phyloP scores from a whole-genome alignment of 345 rosid genomes.

The Sisymbrium altissimum region DNA sequence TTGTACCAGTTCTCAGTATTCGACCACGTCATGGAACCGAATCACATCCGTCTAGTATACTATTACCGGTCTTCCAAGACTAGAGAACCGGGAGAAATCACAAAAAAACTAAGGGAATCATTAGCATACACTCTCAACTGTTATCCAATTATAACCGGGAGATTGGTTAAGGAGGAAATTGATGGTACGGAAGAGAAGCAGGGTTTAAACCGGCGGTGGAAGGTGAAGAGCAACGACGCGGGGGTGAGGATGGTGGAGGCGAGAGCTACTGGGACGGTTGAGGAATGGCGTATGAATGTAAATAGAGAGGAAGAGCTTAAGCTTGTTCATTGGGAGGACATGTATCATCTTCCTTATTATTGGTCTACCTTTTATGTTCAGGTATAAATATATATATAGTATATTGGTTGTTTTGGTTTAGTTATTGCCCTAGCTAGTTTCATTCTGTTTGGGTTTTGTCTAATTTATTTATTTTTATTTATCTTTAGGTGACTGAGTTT shows the following conservation, averaged over 20 bases:
- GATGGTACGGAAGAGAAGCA: slow-evolving; percentile 22
- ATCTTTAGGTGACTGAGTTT: slow-evolving; percentile 66
- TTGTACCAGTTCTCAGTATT: slow-evolving; percentile 47
- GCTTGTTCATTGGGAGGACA: slow-evolving; percentile 75
- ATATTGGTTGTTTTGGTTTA: neutral
- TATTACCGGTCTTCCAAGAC: slow-evolving; percentile 39
- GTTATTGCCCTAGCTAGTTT: no score
- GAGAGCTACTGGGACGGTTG: slow-evolving; percentile 46
- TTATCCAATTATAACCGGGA: slow-evolving; percentile 54
- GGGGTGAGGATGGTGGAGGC: slow-evolving; percentile 73
- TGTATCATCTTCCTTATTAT: slow-evolving; percentile 48
- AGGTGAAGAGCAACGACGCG: slow-evolving; percentile 66
- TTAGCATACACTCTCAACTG: slow-evolving; percentile 44
- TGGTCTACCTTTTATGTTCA: slow-evolving; percentile 81
- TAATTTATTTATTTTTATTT: neutral
- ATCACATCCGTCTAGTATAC: slow-evolving; percentile 47
- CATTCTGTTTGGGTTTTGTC: neutral
- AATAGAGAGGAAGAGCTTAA: slow-evolving; percentile 54
- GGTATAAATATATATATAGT: slow-evolving; percentile 29
- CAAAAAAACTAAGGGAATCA: slow-evolving; percentile 47
- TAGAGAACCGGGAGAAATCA: slow-evolving; percentile 39
- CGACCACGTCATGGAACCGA: slow-evolving; percentile 61
- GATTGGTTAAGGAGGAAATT: slow-evolving; percentile 39
- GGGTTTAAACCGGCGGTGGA: slow-evolving; percentile 40
- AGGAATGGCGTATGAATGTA: slow-evolving; percentile 53